Conservation (phyloP, 768 basidiomycete species). For the Leccinum disarticulatum region DNA sequence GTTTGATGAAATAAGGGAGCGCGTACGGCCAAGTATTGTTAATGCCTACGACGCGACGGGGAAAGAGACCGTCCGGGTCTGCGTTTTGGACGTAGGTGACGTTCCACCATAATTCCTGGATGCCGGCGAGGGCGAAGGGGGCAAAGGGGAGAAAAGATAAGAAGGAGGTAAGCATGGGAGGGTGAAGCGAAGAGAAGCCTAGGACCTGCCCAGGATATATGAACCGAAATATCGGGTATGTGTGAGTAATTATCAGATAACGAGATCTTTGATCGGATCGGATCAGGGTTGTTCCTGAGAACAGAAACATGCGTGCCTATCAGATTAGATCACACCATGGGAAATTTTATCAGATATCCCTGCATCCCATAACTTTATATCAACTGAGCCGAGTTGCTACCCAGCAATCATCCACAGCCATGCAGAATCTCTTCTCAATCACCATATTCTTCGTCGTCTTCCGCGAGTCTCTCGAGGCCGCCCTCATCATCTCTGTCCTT, state of each 20-base stretch:
- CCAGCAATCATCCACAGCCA: not conserved
- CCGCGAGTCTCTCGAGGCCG: constrained; percentile 90
- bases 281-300: not conserved
- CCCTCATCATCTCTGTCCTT: constrained; percentile 89
- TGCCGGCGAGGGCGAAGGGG: constrained; percentile 53
- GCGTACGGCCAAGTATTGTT: constrained; percentile 94
- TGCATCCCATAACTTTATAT: not conserved
- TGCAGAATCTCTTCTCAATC: constrained; percentile 71
- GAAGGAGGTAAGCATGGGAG: constrained; percentile 2
- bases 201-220: too few species aligned
- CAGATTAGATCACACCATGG: not conserved
- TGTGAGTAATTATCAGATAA: constrained; percentile 9
- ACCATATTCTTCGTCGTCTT: constrained; percentile 97
- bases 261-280: not conserved
- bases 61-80: constrained; percentile 80
- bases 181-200: not conserved
- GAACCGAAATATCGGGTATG: not conserved
- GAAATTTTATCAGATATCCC: constrained; percentile 8
- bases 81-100: constrained; percentile 78
- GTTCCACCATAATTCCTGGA: constrained; percentile 86
- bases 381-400: not conserved
- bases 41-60: constrained; percentile 80
- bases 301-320: not conserved
- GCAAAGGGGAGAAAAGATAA: constrained; percentile 24
- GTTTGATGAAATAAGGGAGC: not conserved